Evolutionary conservation across 2,329 filamentous ascomycete species (phyloP), one percentile per base, ranked within the genome.

Genomic region (Claviceps citrina): DNA sequence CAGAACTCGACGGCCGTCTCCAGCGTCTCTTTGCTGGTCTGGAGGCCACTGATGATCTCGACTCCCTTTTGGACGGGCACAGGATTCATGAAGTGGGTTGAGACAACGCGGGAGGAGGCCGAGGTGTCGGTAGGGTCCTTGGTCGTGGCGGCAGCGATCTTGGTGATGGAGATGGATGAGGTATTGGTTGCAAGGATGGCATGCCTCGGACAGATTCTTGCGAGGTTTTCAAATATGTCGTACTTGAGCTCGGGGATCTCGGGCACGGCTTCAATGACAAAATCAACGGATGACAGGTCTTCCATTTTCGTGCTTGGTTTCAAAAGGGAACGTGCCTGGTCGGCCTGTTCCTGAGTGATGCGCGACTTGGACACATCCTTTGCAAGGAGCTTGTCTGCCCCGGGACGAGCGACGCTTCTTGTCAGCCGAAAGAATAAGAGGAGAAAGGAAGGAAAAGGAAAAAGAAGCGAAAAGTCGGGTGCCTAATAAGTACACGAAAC

Each of bases 1-100:
- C 89, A 89, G 56, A 98, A 89, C 5, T 74, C 80, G 9, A 96
- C 64, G 2, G 91, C 85, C 0, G 81, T 84, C 15, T 84, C 78
- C 33, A 95, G 64, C 1, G 91, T 96, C 45, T 75, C 72, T 49
- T 77, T 66, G 43, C 84, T 91, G 2, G 91, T 98, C 61, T 98
- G 91, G 24, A 98, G 69, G 24, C 86, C 91, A 38, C 83, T 80
- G 58, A 98, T 96, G 53, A 98, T 95, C 64, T 98, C 91, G 5
- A 98, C 91, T 39, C 91, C 91, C 62, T 94, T 94, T 58, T 96
- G 91, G 25, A 98, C 66, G 2, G 91, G 91, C 0, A 98, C 91
- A 0, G 91, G 91, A 68, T 98, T 98, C 91, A 98, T 98, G 64
- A 98, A 98, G 62, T 98, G 91, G 13, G 91, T 96, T 38, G 84